phyloP scores from a whole-genome alignment of 2,329 filamentous ascomycete species.

The Penicillium sp. region DNA sequence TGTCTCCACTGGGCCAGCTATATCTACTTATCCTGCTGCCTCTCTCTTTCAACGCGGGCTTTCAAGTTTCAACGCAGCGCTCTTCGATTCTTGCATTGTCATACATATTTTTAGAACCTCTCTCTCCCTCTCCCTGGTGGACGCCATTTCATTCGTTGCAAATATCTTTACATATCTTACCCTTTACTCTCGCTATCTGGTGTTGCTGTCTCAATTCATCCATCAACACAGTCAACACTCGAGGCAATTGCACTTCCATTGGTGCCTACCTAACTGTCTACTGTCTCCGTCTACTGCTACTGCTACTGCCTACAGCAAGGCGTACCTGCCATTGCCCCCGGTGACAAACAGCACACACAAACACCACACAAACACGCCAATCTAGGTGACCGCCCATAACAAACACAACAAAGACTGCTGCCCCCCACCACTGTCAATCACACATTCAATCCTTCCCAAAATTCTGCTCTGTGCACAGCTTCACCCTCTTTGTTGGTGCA shows the following conservation, averaged over 20 bases:
- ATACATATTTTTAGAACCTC: not conserved
- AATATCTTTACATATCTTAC: constrained; percentile 5
- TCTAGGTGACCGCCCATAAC: not conserved
- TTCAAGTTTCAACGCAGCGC: too few species aligned
- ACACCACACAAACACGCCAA: not conserved
- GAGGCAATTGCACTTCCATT: too few species aligned
- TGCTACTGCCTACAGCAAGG: too few species aligned
- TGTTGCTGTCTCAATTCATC: too few species aligned
- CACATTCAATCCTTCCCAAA: not conserved
- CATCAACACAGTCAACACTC: too few species aligned
- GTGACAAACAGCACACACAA: not conserved
- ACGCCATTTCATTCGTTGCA: constrained; percentile 19
- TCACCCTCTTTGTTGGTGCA: not conserved
- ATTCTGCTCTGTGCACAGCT: not conserved
- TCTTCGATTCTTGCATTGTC: not conserved
- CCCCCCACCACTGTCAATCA: not conserved
- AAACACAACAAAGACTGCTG: not conserved
- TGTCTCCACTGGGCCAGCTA: too few species aligned
- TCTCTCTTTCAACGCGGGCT: too few species aligned
- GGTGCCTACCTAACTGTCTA: too few species aligned
- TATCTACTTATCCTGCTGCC: too few species aligned
- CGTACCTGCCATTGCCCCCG: not conserved
- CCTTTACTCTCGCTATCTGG: not conserved
- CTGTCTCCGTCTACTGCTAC: too few species aligned
- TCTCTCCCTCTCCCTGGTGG: constrained; percentile 17